Percentiles rank a stretch among this genome's conserved stretches.
phyloP scores from a whole-genome alignment of 306 rosid species.

The Fragaria nilgerrensis region DNA sequence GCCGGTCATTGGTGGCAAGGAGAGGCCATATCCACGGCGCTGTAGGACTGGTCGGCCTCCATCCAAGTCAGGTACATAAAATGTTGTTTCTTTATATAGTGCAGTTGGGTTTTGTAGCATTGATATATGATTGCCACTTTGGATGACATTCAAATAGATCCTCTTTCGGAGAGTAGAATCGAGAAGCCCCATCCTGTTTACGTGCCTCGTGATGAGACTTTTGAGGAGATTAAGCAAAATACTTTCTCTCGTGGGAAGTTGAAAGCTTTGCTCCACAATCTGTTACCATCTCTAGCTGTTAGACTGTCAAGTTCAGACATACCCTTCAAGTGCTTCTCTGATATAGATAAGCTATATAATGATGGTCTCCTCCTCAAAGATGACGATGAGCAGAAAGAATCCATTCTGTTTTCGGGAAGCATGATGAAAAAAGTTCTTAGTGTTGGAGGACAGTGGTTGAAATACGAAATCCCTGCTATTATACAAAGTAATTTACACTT shows the following conservation, averaged over 20 bases:
- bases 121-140: constrained; percentile 21
- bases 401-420: constrained; percentile 36
- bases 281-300: constrained; percentile 75
- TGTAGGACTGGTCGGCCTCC: constrained; percentile 87
- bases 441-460: constrained; percentile 53
- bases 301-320: constrained; percentile 74
- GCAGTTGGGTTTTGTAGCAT: neutral
- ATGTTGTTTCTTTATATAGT: neutral
- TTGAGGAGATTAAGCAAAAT: constrained; percentile 81
- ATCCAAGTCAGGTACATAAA: constrained; percentile 44
- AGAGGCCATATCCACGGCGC: constrained; percentile 86
- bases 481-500: constrained; percentile 50
- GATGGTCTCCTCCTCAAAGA: constrained; percentile 71
- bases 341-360: constrained; percentile 77
- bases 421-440: constrained; percentile 58
- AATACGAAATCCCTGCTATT: constrained; percentile 75
- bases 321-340: constrained; percentile 79
- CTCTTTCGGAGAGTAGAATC: constrained; percentile 65
- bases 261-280: constrained; percentile 91
- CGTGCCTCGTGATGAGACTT: constrained; percentile 92
- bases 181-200: constrained; percentile 97
- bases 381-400: constrained; percentile 41
- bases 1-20: constrained; percentile 57
- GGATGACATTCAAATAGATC: constrained; percentile 50
- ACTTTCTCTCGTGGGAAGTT: constrained; percentile 84